These are phyloP conservation scores for Colletotrichum brevisporum DNA, from an alignment of 2,329 filamentous ascomycete genomes.

Conservation along the genomic window DNA sequence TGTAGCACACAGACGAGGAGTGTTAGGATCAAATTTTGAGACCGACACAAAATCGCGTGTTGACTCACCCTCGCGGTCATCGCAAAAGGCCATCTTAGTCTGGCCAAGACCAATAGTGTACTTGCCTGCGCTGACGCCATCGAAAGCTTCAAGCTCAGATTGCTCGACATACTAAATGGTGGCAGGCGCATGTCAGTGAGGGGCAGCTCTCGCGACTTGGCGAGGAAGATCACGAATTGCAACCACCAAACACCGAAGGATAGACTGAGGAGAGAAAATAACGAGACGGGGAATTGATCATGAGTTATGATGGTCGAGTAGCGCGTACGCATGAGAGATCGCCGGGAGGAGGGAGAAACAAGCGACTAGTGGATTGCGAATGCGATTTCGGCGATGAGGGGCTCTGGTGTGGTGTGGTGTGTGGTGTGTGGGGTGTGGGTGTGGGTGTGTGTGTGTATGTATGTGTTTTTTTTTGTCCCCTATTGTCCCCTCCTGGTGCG, in stretches of 20 bases:
- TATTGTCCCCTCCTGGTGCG: neutral
- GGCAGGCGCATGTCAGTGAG: neutral
- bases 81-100: conserved; percentile 94
- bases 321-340: too few species aligned
- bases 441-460: too few species aligned
- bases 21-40: neutral
- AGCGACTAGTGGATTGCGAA: neutral
- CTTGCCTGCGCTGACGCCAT: conserved; percentile 85
- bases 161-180: conserved; percentile 82
- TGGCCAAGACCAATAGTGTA: conserved; percentile 93
- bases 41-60: neutral
- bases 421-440: too few species aligned
- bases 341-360: too few species aligned
- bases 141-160: conserved; percentile 86
- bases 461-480: neutral
- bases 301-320: too few species aligned
- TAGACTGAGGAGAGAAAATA: conserved; percentile 10
- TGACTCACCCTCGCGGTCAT: conserved; percentile 84
- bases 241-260: neutral
- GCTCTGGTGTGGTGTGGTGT: neutral
- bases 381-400: conserved; percentile 43
- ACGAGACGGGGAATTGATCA: neutral
- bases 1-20: conserved; percentile 51
- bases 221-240: conserved; percentile 40
- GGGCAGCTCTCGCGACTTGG: too few species aligned